Percentiles rank a stretch among this genome's conserved stretches.
Conservation (phyloP, 1,139 yeast species). For the Yamadazyma taylorii region DNA sequence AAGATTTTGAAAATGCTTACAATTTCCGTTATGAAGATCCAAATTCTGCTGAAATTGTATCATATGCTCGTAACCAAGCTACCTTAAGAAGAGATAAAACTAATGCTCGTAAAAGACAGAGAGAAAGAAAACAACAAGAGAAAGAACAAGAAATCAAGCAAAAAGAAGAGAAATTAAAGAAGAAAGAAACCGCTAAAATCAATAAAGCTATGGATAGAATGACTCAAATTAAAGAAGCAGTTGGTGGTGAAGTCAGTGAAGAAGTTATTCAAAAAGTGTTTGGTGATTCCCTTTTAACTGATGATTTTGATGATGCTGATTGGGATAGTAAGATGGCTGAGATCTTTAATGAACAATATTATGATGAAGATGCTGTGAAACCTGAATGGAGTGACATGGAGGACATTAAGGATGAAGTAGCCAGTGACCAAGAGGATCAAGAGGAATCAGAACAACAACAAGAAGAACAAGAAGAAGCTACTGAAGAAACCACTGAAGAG, state of each 20-base stretch:
- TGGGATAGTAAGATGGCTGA: constrained; percentile 91
- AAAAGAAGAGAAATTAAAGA: constrained; percentile 62
- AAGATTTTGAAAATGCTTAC: constrained; percentile 86
- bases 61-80: constrained; percentile 96
- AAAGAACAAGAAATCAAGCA: constrained; percentile 53
- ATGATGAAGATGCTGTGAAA: constrained; percentile 52
- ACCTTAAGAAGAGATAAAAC: constrained; percentile 81
- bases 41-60: constrained; percentile 82
- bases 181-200: constrained; percentile 73
- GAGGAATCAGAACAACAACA: constrained; percentile 26
- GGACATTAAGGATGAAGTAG: constrained; percentile 25
- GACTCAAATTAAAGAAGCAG: constrained; percentile 74
- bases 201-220: constrained; percentile 78
- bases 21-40: constrained; percentile 95
- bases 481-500: constrained; percentile 18
- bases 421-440: constrained; percentile 41
- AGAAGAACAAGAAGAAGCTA: constrained; percentile 8
- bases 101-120: constrained; percentile 74
- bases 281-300: constrained; percentile 74
- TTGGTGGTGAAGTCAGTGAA: constrained; percentile 73
- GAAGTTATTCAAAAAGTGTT: constrained; percentile 62
- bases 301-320: constrained; percentile 85
- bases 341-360: constrained; percentile 81
- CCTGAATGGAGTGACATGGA: constrained; percentile 42
- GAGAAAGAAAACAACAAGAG: constrained; percentile 67